Conservation (phyloP, 768 basidiomycete genomes). For the Ephemerocybe angulata region DNA sequence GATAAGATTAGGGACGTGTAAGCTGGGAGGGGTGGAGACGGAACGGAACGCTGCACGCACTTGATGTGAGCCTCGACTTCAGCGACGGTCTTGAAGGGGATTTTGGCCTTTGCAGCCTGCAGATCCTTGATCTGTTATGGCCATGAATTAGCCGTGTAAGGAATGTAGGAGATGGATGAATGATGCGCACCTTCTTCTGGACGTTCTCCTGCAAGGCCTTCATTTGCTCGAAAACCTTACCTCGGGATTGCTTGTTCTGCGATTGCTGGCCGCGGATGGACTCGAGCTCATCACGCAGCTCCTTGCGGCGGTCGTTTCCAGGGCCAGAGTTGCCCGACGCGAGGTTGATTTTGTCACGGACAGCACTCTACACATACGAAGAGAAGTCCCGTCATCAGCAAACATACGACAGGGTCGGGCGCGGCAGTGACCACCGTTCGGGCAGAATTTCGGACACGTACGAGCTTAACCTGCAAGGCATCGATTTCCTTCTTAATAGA, state of each 20-base stretch:
- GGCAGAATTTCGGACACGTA: slow-evolving; percentile 36
- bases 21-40: background rate
- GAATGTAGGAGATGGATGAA: background rate
- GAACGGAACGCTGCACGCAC: slow-evolving; percentile 45
- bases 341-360: slow-evolving; percentile 73
- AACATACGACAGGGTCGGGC: slow-evolving; percentile 1
- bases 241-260: slow-evolving; percentile 62
- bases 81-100: slow-evolving; percentile 71
- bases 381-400: slow-evolving; percentile 10
- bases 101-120: slow-evolving; percentile 75
- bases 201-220: slow-evolving; percentile 74
- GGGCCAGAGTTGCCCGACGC: slow-evolving; percentile 52
- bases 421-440: background rate
- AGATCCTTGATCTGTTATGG: slow-evolving; percentile 74
- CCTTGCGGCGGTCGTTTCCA: slow-evolving; percentile 66
- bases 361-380: slow-evolving; percentile 45
- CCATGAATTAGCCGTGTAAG: background rate
- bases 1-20: slow-evolving; percentile 9
- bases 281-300: slow-evolving; percentile 80
- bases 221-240: slow-evolving; percentile 74
- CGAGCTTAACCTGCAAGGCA: slow-evolving; percentile 71
- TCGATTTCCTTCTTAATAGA: slow-evolving; percentile 83
- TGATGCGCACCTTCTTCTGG: slow-evolving; percentile 66
- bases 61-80: slow-evolving; percentile 87
- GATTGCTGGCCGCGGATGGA: slow-evolving; percentile 75